Base-by-base conservation (phyloP, 768 basidiomycete genomes). In the Hygrocybe coccinea region DNA sequence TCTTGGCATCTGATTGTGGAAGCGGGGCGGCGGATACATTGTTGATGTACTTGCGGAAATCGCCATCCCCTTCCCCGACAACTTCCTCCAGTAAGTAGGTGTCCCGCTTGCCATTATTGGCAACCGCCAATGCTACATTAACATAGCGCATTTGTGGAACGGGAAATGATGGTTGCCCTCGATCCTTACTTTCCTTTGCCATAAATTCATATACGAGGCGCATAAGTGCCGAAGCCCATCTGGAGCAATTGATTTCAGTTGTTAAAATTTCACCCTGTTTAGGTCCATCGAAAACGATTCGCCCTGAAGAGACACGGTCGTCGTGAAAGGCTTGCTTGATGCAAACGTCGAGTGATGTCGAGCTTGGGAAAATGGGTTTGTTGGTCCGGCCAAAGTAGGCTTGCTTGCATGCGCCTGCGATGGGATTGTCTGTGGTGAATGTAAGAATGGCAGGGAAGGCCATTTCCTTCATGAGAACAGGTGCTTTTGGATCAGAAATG, bases 31-130 rank as follows among this genome's bases (percentile, higher is more conserved):
- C 58, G 12, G 54, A 59, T 5, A 56, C 59, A 50, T 67, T 69
- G 55, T 64, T 60, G 29, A 69, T 51, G 38, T 64, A 69, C 55
- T 69, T 69, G 4, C 39, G 36, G 52, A 67, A 69, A 5, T 29
- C 17, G 0, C 62, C 62, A 14, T 58, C 14, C n/a, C 15, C 19
- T 8, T 33, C 46, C 14, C 47, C 50, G 33, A 66, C 62, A 2
- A 56, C 46, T 38, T 64, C 62, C 46, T 66, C 62, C 2, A 66
- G 17, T 5, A 66, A 36, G 48, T 60, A 66, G 25, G 56, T 60
- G 2, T 51, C 22, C 3, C n/a, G 33, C n/a, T 52, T 19, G 12
- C 9, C 17, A 34, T 52, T 52, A 52, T 37, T 24, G 8, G 46
- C 29, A 35, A 55, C 35, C 21, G 54, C 54, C 12, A 55, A 34